Evolutionary conservation across 192 early-diverging fungal species (phyloP).

Genomic region (Coemansia sp.): DNA sequence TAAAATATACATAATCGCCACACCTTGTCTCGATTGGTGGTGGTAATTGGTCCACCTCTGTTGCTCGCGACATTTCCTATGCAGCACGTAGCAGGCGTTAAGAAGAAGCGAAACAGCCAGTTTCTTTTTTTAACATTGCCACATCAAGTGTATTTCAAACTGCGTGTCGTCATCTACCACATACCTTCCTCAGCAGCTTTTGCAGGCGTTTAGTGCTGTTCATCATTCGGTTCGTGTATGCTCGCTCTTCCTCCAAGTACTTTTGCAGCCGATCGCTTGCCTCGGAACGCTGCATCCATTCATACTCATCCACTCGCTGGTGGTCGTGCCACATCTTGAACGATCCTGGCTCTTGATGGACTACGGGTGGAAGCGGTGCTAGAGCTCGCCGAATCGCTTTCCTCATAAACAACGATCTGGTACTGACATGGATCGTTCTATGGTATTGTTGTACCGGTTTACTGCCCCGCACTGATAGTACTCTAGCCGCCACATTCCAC

Average conservation of each 20-base stretch:
- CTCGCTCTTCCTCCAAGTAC: constrained; percentile 35
- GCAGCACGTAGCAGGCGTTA: too few relatives aligned
- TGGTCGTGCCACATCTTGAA: constrained; percentile 28
- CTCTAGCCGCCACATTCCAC: background rate
- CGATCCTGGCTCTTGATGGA: background rate
- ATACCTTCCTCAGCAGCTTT: constrained; percentile 25
- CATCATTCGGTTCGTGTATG: constrained; percentile 36
- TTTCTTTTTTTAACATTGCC: background rate
- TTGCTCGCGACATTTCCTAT: constrained; percentile 42
- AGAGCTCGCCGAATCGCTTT: background rate
- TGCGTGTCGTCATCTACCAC: background rate
- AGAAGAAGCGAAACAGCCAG: background rate
- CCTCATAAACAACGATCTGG: background rate
- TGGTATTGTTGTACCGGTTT: background rate
- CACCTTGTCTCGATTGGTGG: constrained; percentile 48
- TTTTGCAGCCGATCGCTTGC: constrained; percentile 12
- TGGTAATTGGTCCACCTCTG: constrained; percentile 37
- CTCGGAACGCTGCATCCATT: constrained; percentile 50
- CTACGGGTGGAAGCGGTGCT: constrained; percentile 20
- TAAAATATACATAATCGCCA: constrained; percentile 43
- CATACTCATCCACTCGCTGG: constrained; percentile 40
- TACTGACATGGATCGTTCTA: background rate
- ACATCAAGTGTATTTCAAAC: background rate
- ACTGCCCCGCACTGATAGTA: background rate
- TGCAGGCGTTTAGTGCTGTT: constrained; percentile 25